Evolutionary conservation across 352 stramenopile genomes (phyloP).

Genomic region (Nothophytophthora sp.): DNA sequence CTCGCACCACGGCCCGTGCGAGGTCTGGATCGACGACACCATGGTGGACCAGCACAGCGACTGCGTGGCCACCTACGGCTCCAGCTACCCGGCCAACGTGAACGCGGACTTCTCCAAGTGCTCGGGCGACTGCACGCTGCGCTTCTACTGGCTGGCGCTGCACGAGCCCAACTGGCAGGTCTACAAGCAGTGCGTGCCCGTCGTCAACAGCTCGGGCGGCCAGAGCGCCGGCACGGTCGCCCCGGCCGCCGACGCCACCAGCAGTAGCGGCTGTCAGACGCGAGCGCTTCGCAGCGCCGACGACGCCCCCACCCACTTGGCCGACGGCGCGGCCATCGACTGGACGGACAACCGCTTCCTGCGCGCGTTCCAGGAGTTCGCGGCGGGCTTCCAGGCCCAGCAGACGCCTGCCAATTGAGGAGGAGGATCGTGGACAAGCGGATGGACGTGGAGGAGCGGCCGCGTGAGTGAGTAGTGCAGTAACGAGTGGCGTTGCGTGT

Average conservation of each 20-base stretch:
- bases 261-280: slow-evolving; percentile 19
- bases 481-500: too few relatives aligned
- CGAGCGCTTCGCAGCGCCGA: slow-evolving; percentile 20
- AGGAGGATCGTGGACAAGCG: too few relatives aligned
- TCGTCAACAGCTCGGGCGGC: slow-evolving; percentile 24
- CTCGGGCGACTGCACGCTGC: slow-evolving; percentile 26
- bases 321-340: slow-evolving; percentile 21
- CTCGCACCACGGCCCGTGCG: slow-evolving; percentile 58
- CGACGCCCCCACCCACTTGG: slow-evolving; percentile 20
- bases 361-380: slow-evolving; percentile 32
- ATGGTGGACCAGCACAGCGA: slow-evolving; percentile 49
- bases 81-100: slow-evolving; percentile 28
- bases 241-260: slow-evolving; percentile 8
- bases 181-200: slow-evolving; percentile 41
- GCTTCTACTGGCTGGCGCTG: slow-evolving; percentile 39
- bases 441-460: too few relatives aligned
- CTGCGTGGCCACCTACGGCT: slow-evolving; percentile 33
- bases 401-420: slow-evolving; percentile 7
- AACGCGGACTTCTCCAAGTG: slow-evolving; percentile 28
- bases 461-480: too few relatives aligned
- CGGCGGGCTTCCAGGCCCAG: slow-evolving; percentile 13
- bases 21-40: slow-evolving; percentile 58
- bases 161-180: slow-evolving; percentile 42
- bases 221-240: slow-evolving; percentile 14
- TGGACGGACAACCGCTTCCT: slow-evolving; percentile 36